Evolutionary conservation across 1,139 yeast species (phyloP).

Genomic region (Pichia sp.): DNA sequence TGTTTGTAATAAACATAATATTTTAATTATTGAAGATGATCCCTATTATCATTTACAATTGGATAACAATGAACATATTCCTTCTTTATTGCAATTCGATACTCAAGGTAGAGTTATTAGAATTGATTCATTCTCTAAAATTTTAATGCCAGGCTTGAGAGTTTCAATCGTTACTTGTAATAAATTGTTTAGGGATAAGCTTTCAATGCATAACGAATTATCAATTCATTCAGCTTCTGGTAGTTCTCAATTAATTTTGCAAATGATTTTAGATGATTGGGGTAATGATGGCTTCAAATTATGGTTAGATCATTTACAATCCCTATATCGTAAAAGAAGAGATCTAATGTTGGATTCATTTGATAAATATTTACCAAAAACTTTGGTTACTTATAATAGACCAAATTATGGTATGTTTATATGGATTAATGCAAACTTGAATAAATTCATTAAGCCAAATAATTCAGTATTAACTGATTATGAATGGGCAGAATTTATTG

Average conservation of each 20-base stretch:
- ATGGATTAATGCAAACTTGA: conserved; percentile 41
- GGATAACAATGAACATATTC: conserved; percentile 37
- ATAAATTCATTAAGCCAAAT: conserved; percentile 42
- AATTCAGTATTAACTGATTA: conserved; percentile 24
- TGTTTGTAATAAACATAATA: conserved; percentile 46
- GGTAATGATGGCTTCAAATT: conserved; percentile 64
- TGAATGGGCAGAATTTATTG: conserved; percentile 41
- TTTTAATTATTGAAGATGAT: conserved; percentile 50
- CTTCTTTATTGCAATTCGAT: conserved; percentile 68
- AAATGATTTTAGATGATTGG: conserved; percentile 47
- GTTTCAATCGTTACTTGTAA: conserved; percentile 78
- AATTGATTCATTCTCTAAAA: conserved; percentile 87
- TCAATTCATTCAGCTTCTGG: conserved; percentile 51
- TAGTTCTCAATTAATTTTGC: conserved; percentile 35
- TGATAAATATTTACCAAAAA: conserved; percentile 38
- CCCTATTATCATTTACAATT: conserved; percentile 58
- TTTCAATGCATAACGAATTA: conserved; percentile 45
- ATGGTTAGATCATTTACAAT: conserved; percentile 76
- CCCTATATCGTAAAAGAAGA: conserved; percentile 64
- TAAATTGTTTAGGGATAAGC: conserved; percentile 45
- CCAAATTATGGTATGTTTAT: conserved; percentile 58
- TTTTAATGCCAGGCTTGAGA: conserved; percentile 84
- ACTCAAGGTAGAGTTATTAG: conserved; percentile 79
- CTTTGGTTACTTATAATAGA: conserved; percentile 39
- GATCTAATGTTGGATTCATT: conserved; percentile 47